Base-by-base conservation (phyloP, 805 yeast genomes). In the Metschnikowia rubicola region DNA sequence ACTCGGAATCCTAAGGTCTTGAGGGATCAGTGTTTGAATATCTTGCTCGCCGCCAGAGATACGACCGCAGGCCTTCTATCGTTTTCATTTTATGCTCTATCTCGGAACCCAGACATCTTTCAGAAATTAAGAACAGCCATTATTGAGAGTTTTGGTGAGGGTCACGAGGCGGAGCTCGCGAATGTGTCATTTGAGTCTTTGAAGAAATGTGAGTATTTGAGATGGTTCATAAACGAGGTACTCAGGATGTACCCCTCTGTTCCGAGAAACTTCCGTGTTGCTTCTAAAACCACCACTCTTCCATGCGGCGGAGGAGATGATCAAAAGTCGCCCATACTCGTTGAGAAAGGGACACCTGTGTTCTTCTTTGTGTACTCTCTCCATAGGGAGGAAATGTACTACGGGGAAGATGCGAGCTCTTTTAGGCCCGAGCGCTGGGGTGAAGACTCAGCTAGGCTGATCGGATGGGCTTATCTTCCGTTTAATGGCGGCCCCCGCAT, bases 271-370 rank as follows among this genome's bases (percentile, higher is more conserved):
- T 67, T 68, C 61, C 66, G 82, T 51, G 59, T 64, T 34, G 73
- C 81, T 10, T 63, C 64, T 30, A 69, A 63, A 43, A 70, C 74
- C 53, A 77, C 81, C 8, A 66, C 71, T 10, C 63, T 78, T 46
- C 82, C 82, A n/a, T 59, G 63, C 39, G 82, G 81, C 30, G 81
- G 81, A 21, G 80, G 79, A 8, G 35, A 43, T 1, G 72, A 74
- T 48, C 61, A 57, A n/a, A 52, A 39, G 30, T 35, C 57, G 39
- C 78, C 79, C 8, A 48, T 75, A 2, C 63, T 68, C 43, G 63
- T 76, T 13, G 62, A 63, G 40, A 74, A 75, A 61, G 80, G 79
- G 37, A 63, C 67, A 28, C 62, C 60, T 13, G 70, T 75, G 29
- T 62, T 63, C 36, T 77, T 71, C 58, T 39, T 43, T 10, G 58